Base-by-base conservation (phyloP, 2,329 filamentous ascomycete genomes). In the Coniochaeta sp. region DNA sequence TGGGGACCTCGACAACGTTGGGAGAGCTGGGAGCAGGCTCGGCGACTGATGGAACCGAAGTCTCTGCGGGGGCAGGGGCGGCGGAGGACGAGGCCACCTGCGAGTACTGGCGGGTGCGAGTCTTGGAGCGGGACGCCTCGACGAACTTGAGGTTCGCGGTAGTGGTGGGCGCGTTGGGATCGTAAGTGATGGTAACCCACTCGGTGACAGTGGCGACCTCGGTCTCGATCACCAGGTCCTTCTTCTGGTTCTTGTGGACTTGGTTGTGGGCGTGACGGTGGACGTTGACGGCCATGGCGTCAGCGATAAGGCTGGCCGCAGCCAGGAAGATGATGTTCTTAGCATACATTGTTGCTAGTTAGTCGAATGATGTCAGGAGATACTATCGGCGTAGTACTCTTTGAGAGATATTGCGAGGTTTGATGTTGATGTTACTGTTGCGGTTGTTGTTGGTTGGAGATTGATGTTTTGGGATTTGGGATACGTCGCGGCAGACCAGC, bases 181-280 rank as follows among this genome's bases (percentile, higher is more conserved):
- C 65, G 51, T 61, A 68, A 32, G 72, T 76, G 50, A 74, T 70
- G 35, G 71, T 75, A 50, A 71, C 67, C 65, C 66, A 73, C 46
- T 66, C 57, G 16, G 64, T 70, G 51, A 67, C 64, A 8, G 63
- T 60, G 47, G 70, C 66, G 9, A 67, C 62, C 38, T 68, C 60
- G 22, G 64, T 64, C 40, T 67, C 56, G 12, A 66, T n/a, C 13
- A 53, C 61, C 49, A 62, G 63, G 61, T 71, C 69, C 50, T 67
- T 58, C 13, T 53, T 61, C 50, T 62, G 63, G 61, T 71, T 69
- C 50, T 67, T 58, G 57, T 65, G 63, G 16, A 57, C 49, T 45
- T 65, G 63, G 48, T 60, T 57, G 56, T 75, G 71, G 48, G 62
- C 61, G 58, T 73, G 70, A 42, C 69, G 71, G 63, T 75, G 70